Evolutionary conservation across 352 stramenopile species (phyloP).

Genomic region (Aphanomyces euteiches): DNA sequence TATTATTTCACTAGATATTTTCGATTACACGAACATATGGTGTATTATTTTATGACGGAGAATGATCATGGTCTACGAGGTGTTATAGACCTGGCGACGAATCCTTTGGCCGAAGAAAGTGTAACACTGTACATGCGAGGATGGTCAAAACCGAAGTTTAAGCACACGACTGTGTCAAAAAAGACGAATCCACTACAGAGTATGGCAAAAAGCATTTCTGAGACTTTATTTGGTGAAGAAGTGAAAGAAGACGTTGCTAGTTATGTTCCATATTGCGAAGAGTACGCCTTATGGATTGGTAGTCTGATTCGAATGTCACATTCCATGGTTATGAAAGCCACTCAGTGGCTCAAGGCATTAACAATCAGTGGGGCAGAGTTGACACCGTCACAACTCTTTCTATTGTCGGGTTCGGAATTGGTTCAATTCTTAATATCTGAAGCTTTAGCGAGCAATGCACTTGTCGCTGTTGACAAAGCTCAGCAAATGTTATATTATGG

Average conservation of each 20-base stretch:
- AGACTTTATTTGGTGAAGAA: conserved; percentile 23
- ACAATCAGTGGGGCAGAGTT: conserved; percentile 7
- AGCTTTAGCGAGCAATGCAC: conserved; percentile 50
- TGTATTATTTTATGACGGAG: conserved; percentile 87
- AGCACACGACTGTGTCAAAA: not conserved
- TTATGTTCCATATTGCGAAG: not conserved
- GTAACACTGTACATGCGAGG: conserved; percentile 2
- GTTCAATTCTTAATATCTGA: conserved; percentile 73
- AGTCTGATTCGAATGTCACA: not conserved
- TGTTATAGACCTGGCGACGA: conserved; percentile 72
- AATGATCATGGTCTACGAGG: conserved; percentile 77
- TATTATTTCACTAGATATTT: conserved; percentile 41
- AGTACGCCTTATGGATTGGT: conserved; percentile 18
- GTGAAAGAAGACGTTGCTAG: not conserved
- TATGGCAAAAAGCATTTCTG: conserved; percentile 17
- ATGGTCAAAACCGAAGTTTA: conserved; percentile 13
- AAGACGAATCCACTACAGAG: conserved; percentile 7
- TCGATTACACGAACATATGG: conserved; percentile 79
- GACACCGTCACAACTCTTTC: conserved; percentile 41
- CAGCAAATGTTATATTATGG: conserved; percentile 75
- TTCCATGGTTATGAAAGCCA: conserved; percentile 12
- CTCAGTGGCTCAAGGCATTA: conserved; percentile 10
- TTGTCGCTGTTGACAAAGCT: conserved; percentile 60
- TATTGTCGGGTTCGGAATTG: conserved; percentile 67
- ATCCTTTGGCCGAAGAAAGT: conserved; percentile 12